Evolutionary conservation across 2,329 filamentous ascomycete species (phyloP).

Genomic region (Trichoderma oligosporum): DNA sequence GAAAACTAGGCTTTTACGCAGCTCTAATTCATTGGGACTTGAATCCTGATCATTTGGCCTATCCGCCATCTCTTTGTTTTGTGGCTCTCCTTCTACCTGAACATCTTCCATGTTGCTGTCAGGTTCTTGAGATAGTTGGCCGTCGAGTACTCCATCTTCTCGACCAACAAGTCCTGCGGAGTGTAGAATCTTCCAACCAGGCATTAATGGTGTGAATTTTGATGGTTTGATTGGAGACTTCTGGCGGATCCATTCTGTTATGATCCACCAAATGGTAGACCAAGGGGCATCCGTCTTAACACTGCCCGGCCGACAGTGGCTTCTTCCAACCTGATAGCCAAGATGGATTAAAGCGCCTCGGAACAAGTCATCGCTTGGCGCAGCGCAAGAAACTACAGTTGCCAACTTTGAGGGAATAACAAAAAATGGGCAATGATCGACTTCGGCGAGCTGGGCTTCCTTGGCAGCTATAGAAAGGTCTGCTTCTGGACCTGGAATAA

Average conservation of each 20-base stretch:
- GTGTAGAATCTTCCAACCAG: constrained; percentile 66
- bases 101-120: constrained; percentile 41
- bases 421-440: constrained; percentile 82
- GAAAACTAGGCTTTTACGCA: constrained; percentile 64
- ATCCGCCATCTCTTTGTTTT: constrained; percentile 21
- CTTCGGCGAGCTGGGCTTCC: constrained; percentile 53
- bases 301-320: constrained; percentile 83
- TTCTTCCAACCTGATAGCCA: constrained; percentile 79
- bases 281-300: constrained; percentile 94
- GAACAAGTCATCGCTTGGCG: constrained; percentile 74
- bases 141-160: constrained; percentile 31
- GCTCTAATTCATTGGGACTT: constrained; percentile 31
- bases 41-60: constrained; percentile 25
- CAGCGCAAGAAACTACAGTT: constrained; percentile 72
- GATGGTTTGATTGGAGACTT: constrained; percentile 72
- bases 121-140: constrained; percentile 23
- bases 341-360: constrained; percentile 76
- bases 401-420: constrained; percentile 72
- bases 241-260: constrained; percentile 86
- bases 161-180: constrained; percentile 37
- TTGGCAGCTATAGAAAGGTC: constrained; percentile 36
- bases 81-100: constrained; percentile 23
- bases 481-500: constrained; percentile 38
- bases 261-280: constrained; percentile 85
- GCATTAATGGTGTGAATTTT: constrained; percentile 63